These are phyloP conservation scores for Nicotiana undulata DNA, from an alignment of 257 asterid genomes.

Conservation along the genomic window DNA sequence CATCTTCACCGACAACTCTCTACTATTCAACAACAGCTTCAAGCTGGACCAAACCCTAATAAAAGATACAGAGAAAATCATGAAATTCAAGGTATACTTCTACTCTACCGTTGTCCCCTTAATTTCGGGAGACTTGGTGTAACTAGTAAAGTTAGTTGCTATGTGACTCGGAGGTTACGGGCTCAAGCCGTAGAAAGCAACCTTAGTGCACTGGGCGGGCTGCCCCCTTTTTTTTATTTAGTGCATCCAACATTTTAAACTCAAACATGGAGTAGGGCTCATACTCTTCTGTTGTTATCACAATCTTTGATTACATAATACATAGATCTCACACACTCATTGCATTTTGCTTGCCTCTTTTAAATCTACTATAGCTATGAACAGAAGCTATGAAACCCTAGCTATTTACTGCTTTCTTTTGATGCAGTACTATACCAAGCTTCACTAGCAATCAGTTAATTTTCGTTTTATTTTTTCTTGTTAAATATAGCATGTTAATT, in stretches of 20 bases:
- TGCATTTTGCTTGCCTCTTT: neutral
- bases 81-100: conserved; percentile 30
- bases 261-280: too few species aligned
- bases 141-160: too few species aligned
- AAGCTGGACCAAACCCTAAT: conserved; percentile 45
- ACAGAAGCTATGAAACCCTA: conserved; percentile 29
- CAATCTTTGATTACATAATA: neutral
- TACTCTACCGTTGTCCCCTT: neutral
- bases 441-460: neutral
- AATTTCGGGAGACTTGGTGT: too few species aligned
- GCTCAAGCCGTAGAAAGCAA: too few species aligned
- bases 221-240: too few species aligned
- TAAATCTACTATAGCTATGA: neutral
- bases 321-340: neutral
- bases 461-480: neutral
- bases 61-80: conserved; percentile 48
- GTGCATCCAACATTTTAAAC: too few species aligned
- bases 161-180: too few species aligned
- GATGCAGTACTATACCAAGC: neutral
- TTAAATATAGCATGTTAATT: neutral
- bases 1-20: conserved; percentile 14
- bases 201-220: too few species aligned
- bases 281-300: too few species aligned
- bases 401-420: neutral
- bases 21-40: conserved; percentile 19